These are phyloP conservation scores for Rutstroemia sp. DNA, from an alignment of 2,329 filamentous ascomycete genomes.

Conservation along the genomic window DNA sequence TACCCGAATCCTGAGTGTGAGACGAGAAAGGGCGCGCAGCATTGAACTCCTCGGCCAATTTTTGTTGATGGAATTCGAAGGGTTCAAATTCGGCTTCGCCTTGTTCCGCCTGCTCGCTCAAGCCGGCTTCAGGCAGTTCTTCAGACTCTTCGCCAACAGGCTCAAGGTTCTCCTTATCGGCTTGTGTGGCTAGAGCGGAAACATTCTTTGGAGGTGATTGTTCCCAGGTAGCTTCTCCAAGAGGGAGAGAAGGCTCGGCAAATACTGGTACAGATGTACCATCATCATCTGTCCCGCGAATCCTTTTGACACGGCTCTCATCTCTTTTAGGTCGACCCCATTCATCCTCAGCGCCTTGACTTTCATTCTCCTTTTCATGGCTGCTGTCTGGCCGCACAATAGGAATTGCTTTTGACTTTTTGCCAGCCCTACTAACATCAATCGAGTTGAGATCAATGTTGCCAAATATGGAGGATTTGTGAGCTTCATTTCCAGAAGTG, in stretches of 20 bases:
- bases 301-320: constrained; percentile 68
- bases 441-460: constrained; percentile 56
- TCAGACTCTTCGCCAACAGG: constrained; percentile 15
- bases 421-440: constrained; percentile 57
- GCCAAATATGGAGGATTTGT: constrained; percentile 53
- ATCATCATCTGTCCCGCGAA: constrained; percentile 55
- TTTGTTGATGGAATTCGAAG: constrained; percentile 49
- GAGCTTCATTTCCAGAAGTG: constrained; percentile 37
- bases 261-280: constrained; percentile 71
- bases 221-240: constrained; percentile 28
- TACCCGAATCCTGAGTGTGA: constrained; percentile 4
- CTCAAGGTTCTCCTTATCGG: constrained; percentile 28
- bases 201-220: constrained; percentile 27
- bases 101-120: constrained; percentile 35
- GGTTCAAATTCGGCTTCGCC: constrained; percentile 48
- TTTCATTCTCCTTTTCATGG: constrained; percentile 34
- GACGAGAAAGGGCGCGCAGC: constrained; percentile 26
- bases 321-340: constrained; percentile 55
- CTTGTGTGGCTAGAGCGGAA: constrained; percentile 3
- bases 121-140: constrained; percentile 18
- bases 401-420: constrained; percentile 75
- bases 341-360: constrained; percentile 43
- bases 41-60: constrained; percentile 33
- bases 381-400: constrained; percentile 61
- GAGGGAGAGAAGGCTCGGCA: constrained; percentile 45